Base-by-base conservation (phyloP, 108 stramenopile species). In the Chaetoceros muelleri region DNA sequence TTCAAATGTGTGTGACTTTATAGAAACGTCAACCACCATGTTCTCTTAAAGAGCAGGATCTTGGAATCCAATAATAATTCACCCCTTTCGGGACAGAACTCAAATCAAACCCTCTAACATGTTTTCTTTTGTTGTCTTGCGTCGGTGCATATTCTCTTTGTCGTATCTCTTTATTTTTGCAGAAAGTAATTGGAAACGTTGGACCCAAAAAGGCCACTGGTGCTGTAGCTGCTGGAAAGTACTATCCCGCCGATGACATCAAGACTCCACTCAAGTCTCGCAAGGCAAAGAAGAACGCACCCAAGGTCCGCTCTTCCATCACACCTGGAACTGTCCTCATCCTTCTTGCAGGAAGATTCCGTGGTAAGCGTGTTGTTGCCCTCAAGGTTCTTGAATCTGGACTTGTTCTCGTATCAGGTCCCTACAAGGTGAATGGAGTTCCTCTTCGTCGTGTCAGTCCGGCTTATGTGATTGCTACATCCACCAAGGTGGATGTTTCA, bases 381-480 rank as follows among this genome's bases (percentile, higher is more conserved):
- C 87, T 99, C 57, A 98, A 98, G 89, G 69, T 79, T 48, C 76
- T 99, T 30, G 89, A 88, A 44, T 97, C 96, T 7, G 99, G 99
- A 48, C 83, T 97, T 27, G 74, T 99, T 10, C 79, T 99, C 20
- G 99, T 99, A 5, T 87, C 96, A 1, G 99, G 99, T 58, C 99
- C 99, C 8, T 99, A 94, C 92, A 85, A 87, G 75, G 80, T 98
- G 63, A 99, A 99, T 72, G 99, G 99, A 45, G 96, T 97, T 18
- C 99, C 99, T 23, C 75, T 99, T 46, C 94, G 96, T 51, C 95
- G 99, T 47, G 94, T 98, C 26, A 98, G 97, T 76, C 96, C 94
- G 78, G 93, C 95, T 19, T 99, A 98, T 67, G 97, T 97, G 13
- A 99, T 99, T 68, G 99, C 89, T 47, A 98, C 99, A 21, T 92